These are phyloP conservation scores for Fusarium fujikuroi DNA, from an alignment of 2,329 filamentous ascomycete species.

Conservation along the genomic window DNA sequence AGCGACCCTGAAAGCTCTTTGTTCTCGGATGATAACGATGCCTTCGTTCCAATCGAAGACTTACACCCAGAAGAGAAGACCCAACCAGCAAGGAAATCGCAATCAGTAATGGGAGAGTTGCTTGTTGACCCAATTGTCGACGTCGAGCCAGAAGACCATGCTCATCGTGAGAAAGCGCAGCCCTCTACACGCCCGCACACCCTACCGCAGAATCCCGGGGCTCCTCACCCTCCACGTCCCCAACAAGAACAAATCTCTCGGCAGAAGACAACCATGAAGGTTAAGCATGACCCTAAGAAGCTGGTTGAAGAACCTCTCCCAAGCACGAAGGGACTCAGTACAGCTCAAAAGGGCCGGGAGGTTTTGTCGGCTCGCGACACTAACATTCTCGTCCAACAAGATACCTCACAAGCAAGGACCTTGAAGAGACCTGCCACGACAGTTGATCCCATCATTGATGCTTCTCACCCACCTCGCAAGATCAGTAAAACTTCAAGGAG, in stretches of 20 bases:
- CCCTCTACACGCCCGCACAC: not conserved
- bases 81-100: not conserved
- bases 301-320: not conserved
- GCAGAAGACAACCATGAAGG: not conserved
- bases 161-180: not conserved
- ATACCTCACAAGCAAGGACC: not conserved
- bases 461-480: constrained; percentile 10
- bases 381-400: constrained; percentile 6
- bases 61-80: not conserved
- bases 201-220: not conserved
- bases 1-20: constrained; percentile 26
- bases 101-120: not conserved
- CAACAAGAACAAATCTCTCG: not conserved
- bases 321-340: not conserved
- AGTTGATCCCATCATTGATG: not conserved
- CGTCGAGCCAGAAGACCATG: not conserved
- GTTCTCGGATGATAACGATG: not conserved
- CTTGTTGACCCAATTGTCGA: not conserved
- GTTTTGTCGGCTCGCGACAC: constrained; percentile 24
- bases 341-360: not conserved
- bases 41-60: not conserved
- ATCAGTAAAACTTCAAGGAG: constrained; percentile 27
- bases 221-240: not conserved
- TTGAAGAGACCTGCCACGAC: not conserved
- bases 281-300: not conserved